Evolutionary conservation across 805 yeast species (phyloP).

Genomic region (Metschnikowia gelsemii): DNA sequence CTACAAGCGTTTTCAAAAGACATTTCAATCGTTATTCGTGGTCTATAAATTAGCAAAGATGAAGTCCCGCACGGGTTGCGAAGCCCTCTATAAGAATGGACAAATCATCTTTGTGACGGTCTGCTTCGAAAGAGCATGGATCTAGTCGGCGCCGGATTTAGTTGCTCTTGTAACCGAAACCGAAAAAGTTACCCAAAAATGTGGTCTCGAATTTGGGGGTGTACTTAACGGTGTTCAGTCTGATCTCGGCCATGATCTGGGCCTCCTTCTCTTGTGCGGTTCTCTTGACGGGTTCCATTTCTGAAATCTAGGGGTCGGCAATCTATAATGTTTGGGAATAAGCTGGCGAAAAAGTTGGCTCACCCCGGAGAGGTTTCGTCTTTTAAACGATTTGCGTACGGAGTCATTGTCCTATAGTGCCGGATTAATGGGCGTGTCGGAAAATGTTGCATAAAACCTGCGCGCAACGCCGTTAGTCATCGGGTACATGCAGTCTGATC

Average conservation of each 20-base stretch:
- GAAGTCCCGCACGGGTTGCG: background rate
- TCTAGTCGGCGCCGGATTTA: no score
- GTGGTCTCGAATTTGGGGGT: slow-evolving; percentile 43
- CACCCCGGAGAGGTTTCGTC: no score
- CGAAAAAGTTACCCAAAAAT: slow-evolving; percentile 43
- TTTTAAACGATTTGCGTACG: no score
- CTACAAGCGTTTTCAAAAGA: background rate
- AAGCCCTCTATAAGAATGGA: no score
- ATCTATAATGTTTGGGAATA: background rate
- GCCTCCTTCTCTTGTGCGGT: slow-evolving; percentile 47
- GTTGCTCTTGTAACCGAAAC: slow-evolving; percentile 22
- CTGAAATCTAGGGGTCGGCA: background rate
- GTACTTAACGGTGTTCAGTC: slow-evolving; percentile 31
- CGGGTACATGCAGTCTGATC: background rate
- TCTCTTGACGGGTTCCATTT: slow-evolving; percentile 16
- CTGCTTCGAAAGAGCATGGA: no score
- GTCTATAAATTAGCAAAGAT: slow-evolving; percentile 6
- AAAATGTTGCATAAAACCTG: background rate
- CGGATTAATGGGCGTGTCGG: slow-evolving; percentile 7
- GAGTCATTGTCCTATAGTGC: slow-evolving; percentile 6
- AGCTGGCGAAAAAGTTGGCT: no score
- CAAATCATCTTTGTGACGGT: no score
- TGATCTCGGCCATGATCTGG: slow-evolving; percentile 44
- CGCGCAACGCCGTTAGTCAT: slow-evolving; percentile 1
- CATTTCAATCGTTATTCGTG: slow-evolving; percentile 11